Base-by-base conservation (phyloP, 2,329 filamentous ascomycete genomes). In the Botrytis paeoniae region DNA sequence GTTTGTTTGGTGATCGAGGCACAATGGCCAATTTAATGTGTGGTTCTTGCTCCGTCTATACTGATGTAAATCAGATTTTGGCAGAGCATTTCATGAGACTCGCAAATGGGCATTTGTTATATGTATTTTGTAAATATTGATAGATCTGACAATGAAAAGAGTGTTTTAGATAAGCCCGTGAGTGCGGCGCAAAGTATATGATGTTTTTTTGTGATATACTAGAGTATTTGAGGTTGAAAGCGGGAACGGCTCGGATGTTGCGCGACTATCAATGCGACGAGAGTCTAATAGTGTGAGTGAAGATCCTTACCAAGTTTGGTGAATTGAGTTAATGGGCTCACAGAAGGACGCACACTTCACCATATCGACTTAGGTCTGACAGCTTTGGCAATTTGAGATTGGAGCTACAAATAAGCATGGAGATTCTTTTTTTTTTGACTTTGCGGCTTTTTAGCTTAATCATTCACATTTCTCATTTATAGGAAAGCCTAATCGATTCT, bases 291-390 rank as follows among this genome's bases (percentile, higher is more conserved):
- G n/a, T 54, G 25, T 54, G 16, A 39, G 16, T 22, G 25, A 1
- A 20, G 8, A 14, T 22, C 0, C 18, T 16, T 18, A 9, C 22
- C 8, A 39, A 14, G 35, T 29, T 0, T 16, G 20, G 18, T 68
- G n/a, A 68, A 68, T 68, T 32, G 25, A 18, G 18, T 9, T 6
- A 57, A 8, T 57, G 37, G 22, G 65, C 65, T 41, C 5, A 41
- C 3, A 16, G 14, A 8, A 9, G 18, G n/a, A 43, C 2, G 10
- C n/a, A 41, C 1, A 16, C 22, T 8, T 51, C 35, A 57, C 3
- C 0, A 22, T 9, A 0, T 57, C n/a, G 10, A 41, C 16, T 29
- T 0, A 32, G 3, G 12, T 18, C 3, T 1, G 0, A 35, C 3
- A 7, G 20, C 29, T 22, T 35, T 14, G 29, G 2, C 3, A 35